A percentile compares a stretch with the other conserved stretches of the same genome.
Conservation (phyloP, 1,284 basidiomycete genomes). For the Ustilago crameri region DNA sequence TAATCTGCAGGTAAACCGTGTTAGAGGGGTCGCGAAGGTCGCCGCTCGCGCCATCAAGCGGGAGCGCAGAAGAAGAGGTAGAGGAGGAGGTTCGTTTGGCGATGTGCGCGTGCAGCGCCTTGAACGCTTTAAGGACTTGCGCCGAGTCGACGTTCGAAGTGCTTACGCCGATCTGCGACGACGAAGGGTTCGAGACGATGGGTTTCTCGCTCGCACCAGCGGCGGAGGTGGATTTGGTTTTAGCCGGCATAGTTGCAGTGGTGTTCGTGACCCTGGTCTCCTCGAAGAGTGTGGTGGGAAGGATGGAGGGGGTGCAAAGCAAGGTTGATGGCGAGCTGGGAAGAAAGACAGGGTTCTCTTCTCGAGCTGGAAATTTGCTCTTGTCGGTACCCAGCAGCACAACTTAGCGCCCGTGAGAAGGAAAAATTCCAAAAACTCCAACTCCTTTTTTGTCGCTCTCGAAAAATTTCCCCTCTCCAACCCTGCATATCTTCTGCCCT, state of each 20-base stretch:
- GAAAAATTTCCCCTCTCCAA: background rate
- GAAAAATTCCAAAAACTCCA: background rate
- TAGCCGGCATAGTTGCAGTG: constrained; percentile 19
- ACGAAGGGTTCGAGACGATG: constrained; percentile 19
- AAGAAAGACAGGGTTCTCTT: too few species aligned
- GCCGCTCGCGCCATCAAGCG: constrained; percentile 50
- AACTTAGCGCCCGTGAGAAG: too few species aligned
- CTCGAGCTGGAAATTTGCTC: too few species aligned
- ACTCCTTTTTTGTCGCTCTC: background rate
- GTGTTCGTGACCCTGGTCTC: too few species aligned
- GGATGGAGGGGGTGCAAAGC: background rate
- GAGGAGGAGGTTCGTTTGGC: constrained; percentile 13
- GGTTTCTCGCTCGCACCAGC: constrained; percentile 19
- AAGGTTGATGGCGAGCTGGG: too few species aligned
- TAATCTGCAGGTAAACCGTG: constrained; percentile 57
- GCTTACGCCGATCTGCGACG: constrained; percentile 22
- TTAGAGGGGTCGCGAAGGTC: constrained; percentile 49
- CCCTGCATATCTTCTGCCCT: background rate
- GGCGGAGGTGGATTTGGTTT: constrained; percentile 8
- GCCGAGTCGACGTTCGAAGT: constrained; percentile 45
- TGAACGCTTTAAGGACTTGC: constrained; percentile 61
- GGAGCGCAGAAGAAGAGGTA: constrained; percentile 27
- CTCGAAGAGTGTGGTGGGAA: background rate
- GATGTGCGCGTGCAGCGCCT: constrained; percentile 57
- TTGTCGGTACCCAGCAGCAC: too few species aligned